Conservation (phyloP, 345 rosid genomes). For the Viola odorata region DNA sequence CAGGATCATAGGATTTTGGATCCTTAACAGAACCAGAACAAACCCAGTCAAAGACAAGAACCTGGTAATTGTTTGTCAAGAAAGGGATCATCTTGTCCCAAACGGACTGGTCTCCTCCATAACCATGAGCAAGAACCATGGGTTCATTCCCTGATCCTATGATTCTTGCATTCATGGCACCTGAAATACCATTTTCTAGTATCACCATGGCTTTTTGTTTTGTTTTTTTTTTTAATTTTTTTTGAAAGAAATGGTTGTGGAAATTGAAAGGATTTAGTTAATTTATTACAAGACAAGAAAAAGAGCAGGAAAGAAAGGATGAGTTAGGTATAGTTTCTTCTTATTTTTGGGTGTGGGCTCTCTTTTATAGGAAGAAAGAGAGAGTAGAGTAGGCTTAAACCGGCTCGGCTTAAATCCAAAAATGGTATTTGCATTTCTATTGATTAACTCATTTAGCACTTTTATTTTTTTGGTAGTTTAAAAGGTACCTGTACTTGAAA, state of each 20-base stretch:
- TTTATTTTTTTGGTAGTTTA: too few relatives aligned
- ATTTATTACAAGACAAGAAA: too few relatives aligned
- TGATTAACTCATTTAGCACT: too few relatives aligned
- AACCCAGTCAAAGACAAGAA: conserved; percentile 67
- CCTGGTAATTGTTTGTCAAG: conserved; percentile 37
- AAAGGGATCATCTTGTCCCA: conserved; percentile 35
- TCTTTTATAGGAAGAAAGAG: too few relatives aligned
- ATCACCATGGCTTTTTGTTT: conserved; percentile 22
- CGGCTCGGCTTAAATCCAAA: too few relatives aligned
- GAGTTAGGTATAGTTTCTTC: too few relatives aligned
- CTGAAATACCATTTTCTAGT: conserved; percentile 35
- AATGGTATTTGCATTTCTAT: too few relatives aligned
- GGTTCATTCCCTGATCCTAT: conserved; percentile 29
- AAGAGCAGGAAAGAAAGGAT: neutral
- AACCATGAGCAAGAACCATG: conserved; percentile 55
- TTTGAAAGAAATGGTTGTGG: neutral
- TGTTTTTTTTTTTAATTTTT: too few relatives aligned
- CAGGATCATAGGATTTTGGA: conserved; percentile 45
- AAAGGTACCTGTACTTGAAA: too few relatives aligned
- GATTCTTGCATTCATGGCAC: conserved; percentile 57
- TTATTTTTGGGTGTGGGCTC: too few relatives aligned
- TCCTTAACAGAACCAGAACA: conserved; percentile 67
- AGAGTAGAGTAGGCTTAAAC: too few relatives aligned
- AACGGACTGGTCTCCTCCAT: conserved; percentile 57
- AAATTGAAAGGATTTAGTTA: too few relatives aligned